phyloP scores from a whole-genome alignment of 257 asterid genomes.

The Echium plantagineum region DNA sequence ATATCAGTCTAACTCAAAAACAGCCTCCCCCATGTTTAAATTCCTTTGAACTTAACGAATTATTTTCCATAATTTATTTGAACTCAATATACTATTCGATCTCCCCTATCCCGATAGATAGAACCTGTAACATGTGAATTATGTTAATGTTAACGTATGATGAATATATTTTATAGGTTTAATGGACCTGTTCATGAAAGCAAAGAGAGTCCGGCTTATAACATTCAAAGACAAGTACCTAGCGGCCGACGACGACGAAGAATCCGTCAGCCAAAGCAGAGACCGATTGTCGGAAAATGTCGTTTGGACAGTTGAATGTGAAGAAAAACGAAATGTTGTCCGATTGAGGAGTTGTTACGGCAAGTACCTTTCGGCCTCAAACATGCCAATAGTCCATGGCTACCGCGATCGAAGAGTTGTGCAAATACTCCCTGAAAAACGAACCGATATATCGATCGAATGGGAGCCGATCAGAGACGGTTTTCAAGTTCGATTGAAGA shows the following conservation, averaged over 20 bases:
- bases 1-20: no score
- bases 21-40: no score
- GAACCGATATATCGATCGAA: slow-evolving; percentile 28
- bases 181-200: slow-evolving; percentile 58
- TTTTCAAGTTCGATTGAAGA: slow-evolving; percentile 51
- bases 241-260: slow-evolving; percentile 47
- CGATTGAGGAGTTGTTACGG: slow-evolving; percentile 53
- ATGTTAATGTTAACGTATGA: no score
- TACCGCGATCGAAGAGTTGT: slow-evolving; percentile 34
- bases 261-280: slow-evolving; percentile 29
- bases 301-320: slow-evolving; percentile 40
- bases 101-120: no score
- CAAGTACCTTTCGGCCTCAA: slow-evolving; percentile 54
- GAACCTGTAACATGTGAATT: no score
- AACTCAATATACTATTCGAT: no score
- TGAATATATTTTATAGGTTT: not conserved
- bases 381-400: slow-evolving; percentile 35
- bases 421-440: slow-evolving; percentile 24
- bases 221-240: slow-evolving; percentile 54
- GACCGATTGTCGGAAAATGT: slow-evolving; percentile 32
- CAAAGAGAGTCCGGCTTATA: slow-evolving; percentile 31
- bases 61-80: no score
- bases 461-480: slow-evolving; percentile 83
- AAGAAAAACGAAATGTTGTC: slow-evolving; percentile 20
- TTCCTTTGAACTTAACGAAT: no score